Evolutionary conservation across 2,329 filamentous ascomycete species (phyloP), one percentile per base, ranked within the genome.

Genomic region (Aspergillus sp.): DNA sequence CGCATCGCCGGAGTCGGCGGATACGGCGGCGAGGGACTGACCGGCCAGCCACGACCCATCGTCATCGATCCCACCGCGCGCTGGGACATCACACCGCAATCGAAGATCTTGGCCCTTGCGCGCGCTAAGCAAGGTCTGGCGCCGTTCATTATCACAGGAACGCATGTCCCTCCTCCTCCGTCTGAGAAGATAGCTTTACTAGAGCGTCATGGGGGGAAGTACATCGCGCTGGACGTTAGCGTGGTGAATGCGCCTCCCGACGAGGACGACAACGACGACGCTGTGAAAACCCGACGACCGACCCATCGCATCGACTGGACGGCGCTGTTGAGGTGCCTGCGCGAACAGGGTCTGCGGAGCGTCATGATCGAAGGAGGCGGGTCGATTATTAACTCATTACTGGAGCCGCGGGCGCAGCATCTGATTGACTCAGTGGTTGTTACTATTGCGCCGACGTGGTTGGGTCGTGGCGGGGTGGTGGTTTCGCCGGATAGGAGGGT

Each of bases 341-440:
- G 69, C 20, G 69, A 66, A 1, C 80, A 89, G 65, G 86, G 86
- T 1, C 75, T 96, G 18, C 70, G 72, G 46, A 96, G 91, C 71
- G 81, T 97, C 55, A 97, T 97, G 94, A 82, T 97, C 46, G 94
- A 97, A 71, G 93, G 94, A 0, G 94, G 93, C 3, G 92, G 85
- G 0, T 78, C 81, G 14, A 85, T 97, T 31, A 96, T 97, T 72
- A 95, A 95, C 69, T 85, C 88, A 2, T 77, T 97, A 4, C 81
- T 97, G 7, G 78, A 82, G 26, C 80, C 83, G 1, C 72, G 73
- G 1, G 84, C 84, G 63, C 80, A 85, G 32, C 61, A 68, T 4
- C 74, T 92, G 4, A 79, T 96, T 26, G 83, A 90, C 69, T 87
- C 88, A 3, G 88, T 96, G 49, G 90, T 97, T 69, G 81, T 97